Conservation (phyloP, 176 grass and related monocot species). For the Elymus sibiricus region DNA sequence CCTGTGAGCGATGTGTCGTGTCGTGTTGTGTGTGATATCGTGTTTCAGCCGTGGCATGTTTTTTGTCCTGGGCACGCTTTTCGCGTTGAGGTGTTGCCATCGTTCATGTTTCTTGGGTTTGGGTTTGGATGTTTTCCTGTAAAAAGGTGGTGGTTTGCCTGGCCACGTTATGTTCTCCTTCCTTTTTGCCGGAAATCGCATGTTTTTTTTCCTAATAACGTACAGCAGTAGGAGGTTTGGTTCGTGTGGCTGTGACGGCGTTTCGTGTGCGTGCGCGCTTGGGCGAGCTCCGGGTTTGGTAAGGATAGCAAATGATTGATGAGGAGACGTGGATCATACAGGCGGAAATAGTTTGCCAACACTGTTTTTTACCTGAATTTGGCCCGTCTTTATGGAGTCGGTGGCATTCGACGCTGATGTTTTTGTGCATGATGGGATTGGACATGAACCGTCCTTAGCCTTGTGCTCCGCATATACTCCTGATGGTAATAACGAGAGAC, state of each 20-base stretch:
- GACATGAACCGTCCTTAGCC: neutral
- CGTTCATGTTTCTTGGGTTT: conserved; percentile 19
- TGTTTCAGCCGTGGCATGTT: neutral
- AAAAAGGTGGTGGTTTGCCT: neutral
- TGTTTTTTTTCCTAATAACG: neutral
- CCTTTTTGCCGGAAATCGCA: neutral
- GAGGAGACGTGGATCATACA: neutral
- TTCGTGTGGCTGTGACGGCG: neutral
- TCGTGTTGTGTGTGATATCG: neutral
- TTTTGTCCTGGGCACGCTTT: neutral
- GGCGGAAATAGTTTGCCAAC: neutral
- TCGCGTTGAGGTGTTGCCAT: neutral
- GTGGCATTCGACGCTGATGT: neutral
- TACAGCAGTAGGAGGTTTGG: neutral
- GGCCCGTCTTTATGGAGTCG: neutral
- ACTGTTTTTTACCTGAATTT: neutral
- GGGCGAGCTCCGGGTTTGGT: neutral
- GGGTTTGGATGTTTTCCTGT: neutral
- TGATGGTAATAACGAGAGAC: no score
- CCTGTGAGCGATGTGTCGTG: neutral
- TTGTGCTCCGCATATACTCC: neutral
- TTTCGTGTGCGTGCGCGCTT: neutral
- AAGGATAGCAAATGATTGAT: neutral
- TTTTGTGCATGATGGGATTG: neutral
- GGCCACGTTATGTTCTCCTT: neutral